These are phyloP conservation scores for Boletus sp. DNA, from an alignment of 1,284 basidiomycete genomes.

Conservation along the genomic window DNA sequence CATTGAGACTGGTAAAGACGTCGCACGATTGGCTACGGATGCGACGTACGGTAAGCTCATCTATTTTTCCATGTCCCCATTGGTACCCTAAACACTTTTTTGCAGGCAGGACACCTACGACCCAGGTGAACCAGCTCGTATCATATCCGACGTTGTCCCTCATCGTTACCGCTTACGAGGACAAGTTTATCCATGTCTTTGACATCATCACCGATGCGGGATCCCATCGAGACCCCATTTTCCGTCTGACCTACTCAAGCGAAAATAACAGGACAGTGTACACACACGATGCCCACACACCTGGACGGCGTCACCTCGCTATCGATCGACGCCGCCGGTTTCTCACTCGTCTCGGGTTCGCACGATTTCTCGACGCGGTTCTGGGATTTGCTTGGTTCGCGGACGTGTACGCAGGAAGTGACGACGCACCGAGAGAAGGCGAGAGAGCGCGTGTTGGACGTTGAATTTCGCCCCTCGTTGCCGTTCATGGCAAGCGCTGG, in stretches of 20 bases:
- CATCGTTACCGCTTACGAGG: conserved; percentile 90
- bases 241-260: conserved; percentile 6
- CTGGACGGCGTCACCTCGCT: conserved; percentile 89
- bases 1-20: conserved; percentile 80
- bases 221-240: conserved; percentile 3
- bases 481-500: conserved; percentile 92
- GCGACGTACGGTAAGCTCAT: conserved; percentile 62
- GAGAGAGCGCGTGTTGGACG: conserved; percentile 86
- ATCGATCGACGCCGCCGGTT: conserved; percentile 83
- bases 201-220: conserved; percentile 80
- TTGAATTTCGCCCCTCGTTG: conserved; percentile 81
- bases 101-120: conserved; percentile 65
- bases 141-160: conserved; percentile 91
- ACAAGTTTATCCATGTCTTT: conserved; percentile 90
- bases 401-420: conserved; percentile 87
- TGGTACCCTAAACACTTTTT: not conserved
- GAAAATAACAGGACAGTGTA: conserved; percentile 66
- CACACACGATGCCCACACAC: conserved; percentile 88
- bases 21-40: conserved; percentile 67
- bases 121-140: conserved; percentile 87
- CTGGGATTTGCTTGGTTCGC: conserved; percentile 88
- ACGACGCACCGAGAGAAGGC: conserved; percentile 85
- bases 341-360: conserved; percentile 86
- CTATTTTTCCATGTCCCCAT: conserved; percentile 2
- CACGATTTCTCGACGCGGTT: conserved; percentile 94